phyloP scores from a whole-genome alignment of 2,329 filamentous ascomycete genomes.

The Pseudogymnoascus sp. region DNA sequence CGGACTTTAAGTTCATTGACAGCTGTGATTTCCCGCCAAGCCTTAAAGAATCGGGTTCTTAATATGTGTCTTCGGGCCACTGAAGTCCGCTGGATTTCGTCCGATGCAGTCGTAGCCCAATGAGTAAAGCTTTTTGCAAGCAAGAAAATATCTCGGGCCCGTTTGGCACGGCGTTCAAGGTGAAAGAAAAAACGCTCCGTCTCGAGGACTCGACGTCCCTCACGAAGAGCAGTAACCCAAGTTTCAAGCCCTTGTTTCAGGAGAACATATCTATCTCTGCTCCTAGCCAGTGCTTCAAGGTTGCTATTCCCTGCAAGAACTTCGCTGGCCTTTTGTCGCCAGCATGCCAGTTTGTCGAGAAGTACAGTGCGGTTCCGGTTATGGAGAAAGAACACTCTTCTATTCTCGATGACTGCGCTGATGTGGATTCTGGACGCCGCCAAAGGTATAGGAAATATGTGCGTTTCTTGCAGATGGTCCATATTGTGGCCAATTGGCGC shows the following conservation, averaged over 20 bases:
- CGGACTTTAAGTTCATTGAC: constrained; percentile 37
- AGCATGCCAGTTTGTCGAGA: constrained; percentile 13
- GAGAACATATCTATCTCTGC: constrained; percentile 43
- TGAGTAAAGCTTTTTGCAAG: constrained; percentile 57
- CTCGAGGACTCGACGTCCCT: constrained; percentile 26
- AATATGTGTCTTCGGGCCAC: constrained; percentile 65
- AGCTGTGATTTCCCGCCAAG: constrained; percentile 57
- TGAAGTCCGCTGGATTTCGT: constrained; percentile 58
- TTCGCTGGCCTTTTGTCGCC: constrained; percentile 26
- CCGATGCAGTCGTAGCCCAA: constrained; percentile 59
- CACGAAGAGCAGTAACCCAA: constrained; percentile 36
- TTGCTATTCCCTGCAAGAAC: constrained; percentile 30
- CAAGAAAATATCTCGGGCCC: constrained; percentile 58
- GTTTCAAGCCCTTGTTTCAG: constrained; percentile 44
- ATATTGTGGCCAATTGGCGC: not conserved
- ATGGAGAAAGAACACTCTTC: not conserved
- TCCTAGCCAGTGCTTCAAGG: constrained; percentile 38
- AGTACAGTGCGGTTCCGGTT: constrained; percentile 1
- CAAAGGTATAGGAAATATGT: not conserved
- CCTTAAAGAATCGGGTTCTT: constrained; percentile 58
- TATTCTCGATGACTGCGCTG: not conserved
- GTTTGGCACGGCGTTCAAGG: constrained; percentile 51
- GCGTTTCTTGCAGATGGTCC: not conserved
- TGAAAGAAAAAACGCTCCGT: constrained; percentile 46
- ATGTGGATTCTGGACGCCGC: not conserved